Percentiles rank a stretch among this genome's conserved stretches.
Evolutionary conservation across 192 early-diverging fungal genomes (phyloP).

Genomic region (Coemansia sp.): DNA sequence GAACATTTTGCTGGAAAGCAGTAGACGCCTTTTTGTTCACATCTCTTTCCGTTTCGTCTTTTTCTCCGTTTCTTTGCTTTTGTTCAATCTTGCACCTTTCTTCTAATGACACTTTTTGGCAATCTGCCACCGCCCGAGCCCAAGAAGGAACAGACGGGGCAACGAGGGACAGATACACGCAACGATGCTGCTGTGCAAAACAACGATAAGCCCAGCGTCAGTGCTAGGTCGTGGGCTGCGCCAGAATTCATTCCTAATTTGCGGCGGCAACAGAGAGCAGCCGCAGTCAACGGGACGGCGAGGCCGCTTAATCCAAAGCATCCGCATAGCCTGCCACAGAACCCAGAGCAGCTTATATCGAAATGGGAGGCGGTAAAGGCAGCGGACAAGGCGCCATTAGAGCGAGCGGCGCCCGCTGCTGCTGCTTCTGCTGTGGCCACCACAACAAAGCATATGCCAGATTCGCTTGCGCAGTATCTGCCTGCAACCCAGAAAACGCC

Average conservation of each 20-base stretch:
- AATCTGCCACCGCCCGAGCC: constrained; percentile 39
- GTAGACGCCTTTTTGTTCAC: constrained; percentile 8
- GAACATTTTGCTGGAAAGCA: constrained; percentile 59
- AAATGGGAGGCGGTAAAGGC: constrained; percentile 22
- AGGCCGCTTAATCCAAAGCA: constrained; percentile 23
- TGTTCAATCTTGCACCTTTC: background rate
- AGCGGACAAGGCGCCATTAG: background rate
- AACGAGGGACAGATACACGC: background rate
- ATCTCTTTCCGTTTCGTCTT: background rate
- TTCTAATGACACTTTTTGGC: constrained; percentile 42
- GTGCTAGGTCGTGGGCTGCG: constrained; percentile 14
- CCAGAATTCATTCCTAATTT: constrained; percentile 36
- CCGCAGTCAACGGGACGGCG: background rate
- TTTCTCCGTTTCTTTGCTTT: background rate
- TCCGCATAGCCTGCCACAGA: constrained; percentile 28
- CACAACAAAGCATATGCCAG: background rate
- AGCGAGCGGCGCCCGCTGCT: background rate
- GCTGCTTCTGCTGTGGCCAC: background rate
- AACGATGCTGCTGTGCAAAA: background rate
- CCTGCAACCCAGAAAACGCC: background rate
- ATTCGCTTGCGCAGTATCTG: constrained; percentile 38
- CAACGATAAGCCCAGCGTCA: background rate
- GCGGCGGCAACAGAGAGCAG: constrained; percentile 17
- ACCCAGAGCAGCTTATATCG: constrained; percentile 22
- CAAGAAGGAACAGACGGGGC: background rate